Percentiles rank a stretch among this genome's conserved stretches.
Conservation (phyloP, 2,329 filamentous ascomycete species). For the Diaporthe destruens region DNA sequence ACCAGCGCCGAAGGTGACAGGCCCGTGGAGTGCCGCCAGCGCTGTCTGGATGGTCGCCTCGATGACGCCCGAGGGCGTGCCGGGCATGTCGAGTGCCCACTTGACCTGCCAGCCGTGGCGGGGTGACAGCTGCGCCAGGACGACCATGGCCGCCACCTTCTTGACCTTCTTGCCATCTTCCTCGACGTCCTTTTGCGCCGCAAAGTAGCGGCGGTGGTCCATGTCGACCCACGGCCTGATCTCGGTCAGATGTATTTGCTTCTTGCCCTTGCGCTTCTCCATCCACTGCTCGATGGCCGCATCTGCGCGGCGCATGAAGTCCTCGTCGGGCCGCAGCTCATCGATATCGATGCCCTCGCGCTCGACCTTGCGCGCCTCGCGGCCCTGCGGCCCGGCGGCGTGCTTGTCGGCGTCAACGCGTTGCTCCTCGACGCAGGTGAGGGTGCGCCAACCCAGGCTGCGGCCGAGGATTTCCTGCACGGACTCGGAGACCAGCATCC, state of each 20-base stretch:
- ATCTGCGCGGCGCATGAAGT: slow-evolving; percentile 76
- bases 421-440: slow-evolving; percentile 91
- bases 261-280: slow-evolving; percentile 77
- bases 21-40: slow-evolving; percentile 64
- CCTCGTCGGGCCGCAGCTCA: slow-evolving; percentile 74
- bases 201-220: slow-evolving; percentile 87
- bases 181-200: slow-evolving; percentile 80
- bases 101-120: slow-evolving; percentile 93
- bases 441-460: slow-evolving; percentile 86
- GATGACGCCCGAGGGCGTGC: slow-evolving; percentile 86
- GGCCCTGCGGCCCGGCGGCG: slow-evolving; percentile 70
- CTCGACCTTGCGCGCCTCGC: slow-evolving; percentile 75
- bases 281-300: slow-evolving; percentile 84
- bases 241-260: slow-evolving; percentile 90
- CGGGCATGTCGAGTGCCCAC: slow-evolving; percentile 94
- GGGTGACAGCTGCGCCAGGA: slow-evolving; percentile 84
- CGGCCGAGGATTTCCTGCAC: slow-evolving; percentile 84
- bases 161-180: slow-evolving; percentile 66
- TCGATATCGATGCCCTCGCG: slow-evolving; percentile 86
- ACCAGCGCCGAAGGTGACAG: slow-evolving; percentile 89
- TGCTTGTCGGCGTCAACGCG: slow-evolving; percentile 83
- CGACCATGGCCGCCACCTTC: slow-evolving; percentile 80
- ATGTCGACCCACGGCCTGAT: slow-evolving; percentile 89
- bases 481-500: slow-evolving; percentile 86
- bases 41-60: slow-evolving; percentile 84